Evolutionary conservation across 176 grass and related monocot species (phyloP).

Genomic region (Carex parvula): DNA sequence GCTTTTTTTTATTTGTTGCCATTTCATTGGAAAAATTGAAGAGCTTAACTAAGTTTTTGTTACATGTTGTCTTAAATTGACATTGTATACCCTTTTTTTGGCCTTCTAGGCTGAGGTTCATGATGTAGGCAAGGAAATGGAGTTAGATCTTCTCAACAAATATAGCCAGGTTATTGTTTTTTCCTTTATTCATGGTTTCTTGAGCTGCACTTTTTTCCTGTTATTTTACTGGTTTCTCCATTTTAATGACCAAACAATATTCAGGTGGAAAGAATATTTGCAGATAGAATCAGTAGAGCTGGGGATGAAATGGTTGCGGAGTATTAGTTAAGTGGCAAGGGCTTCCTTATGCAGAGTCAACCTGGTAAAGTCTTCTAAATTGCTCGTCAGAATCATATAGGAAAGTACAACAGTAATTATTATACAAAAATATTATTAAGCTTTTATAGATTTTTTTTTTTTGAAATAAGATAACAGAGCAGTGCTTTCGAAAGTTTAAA

Average conservation of each 20-base stretch:
- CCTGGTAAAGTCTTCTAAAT: slow-evolving; percentile 60
- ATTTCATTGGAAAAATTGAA: slow-evolving; percentile 15
- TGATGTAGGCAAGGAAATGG: slow-evolving; percentile 99
- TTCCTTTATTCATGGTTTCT: background rate
- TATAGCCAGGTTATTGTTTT: slow-evolving; percentile 90
- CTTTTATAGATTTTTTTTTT: background rate
- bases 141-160: slow-evolving; percentile 94
- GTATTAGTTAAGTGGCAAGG: slow-evolving; percentile 99
- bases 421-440: background rate
- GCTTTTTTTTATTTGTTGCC: background rate
- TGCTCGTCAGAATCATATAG: background rate
- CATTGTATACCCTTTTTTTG: slow-evolving; percentile 20
- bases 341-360: slow-evolving; percentile 98
- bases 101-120: slow-evolving; percentile 79
- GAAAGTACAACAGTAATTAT: background rate
- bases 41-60: slow-evolving; percentile 15
- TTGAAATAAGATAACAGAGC: background rate
- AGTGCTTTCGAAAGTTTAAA: background rate
- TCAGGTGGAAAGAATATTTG: slow-evolving; percentile 99
- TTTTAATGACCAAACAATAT: slow-evolving; percentile 36
- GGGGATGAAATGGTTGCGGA: slow-evolving; percentile 85
- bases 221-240: slow-evolving; percentile 27
- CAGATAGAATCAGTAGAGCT: slow-evolving; percentile 81
- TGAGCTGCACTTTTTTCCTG: slow-evolving; percentile 8
- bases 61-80: background rate